Percentiles rank a stretch among this genome's conserved stretches.
These are phyloP conservation scores for Globisporangium cylindrosporum DNA, from an alignment of 352 stramenopile genomes.

Conservation along the genomic window DNA sequence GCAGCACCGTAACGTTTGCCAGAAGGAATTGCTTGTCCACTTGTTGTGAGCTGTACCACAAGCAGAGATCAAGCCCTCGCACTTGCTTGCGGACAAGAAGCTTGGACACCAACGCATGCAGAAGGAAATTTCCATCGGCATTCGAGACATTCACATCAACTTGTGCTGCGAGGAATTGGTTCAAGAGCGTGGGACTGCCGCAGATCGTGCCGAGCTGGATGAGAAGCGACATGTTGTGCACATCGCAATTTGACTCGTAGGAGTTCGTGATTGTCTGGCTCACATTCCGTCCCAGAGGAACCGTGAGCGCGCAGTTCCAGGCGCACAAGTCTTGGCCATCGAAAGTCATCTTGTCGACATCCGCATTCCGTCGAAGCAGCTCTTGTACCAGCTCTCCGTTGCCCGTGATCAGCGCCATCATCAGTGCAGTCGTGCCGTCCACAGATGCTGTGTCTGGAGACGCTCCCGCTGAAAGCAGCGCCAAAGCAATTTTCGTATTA, in stretches of 20 bases:
- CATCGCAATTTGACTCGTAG: constrained; percentile 15
- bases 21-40: constrained; percentile 20
- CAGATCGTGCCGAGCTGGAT: constrained; percentile 37
- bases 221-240: constrained; percentile 20
- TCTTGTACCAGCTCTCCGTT: constrained; percentile 31
- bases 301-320: constrained; percentile 51
- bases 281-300: constrained; percentile 23
- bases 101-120: constrained; percentile 63
- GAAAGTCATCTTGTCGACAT: constrained; percentile 55
- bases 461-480: constrained; percentile 46
- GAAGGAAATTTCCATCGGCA: constrained; percentile 49
- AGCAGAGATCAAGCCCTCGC: constrained; percentile 54
- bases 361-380: constrained; percentile 31
- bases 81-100: constrained; percentile 43
- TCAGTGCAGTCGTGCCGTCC: constrained; percentile 46
- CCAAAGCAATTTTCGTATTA: constrained; percentile 24
- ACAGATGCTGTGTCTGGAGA: constrained; percentile 25
- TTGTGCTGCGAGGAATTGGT: constrained; percentile 29
- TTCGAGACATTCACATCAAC: constrained; percentile 68
- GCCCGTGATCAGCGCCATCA: constrained; percentile 54
- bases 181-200: constrained; percentile 30
- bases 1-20: constrained; percentile 25
- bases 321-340: constrained; percentile 50
- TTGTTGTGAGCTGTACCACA: constrained; percentile 48
- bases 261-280: constrained; percentile 14